Evolutionary conservation across 2,329 filamentous ascomycete genomes (phyloP).

Genomic region (Sclerotinia trifoliorum): DNA sequence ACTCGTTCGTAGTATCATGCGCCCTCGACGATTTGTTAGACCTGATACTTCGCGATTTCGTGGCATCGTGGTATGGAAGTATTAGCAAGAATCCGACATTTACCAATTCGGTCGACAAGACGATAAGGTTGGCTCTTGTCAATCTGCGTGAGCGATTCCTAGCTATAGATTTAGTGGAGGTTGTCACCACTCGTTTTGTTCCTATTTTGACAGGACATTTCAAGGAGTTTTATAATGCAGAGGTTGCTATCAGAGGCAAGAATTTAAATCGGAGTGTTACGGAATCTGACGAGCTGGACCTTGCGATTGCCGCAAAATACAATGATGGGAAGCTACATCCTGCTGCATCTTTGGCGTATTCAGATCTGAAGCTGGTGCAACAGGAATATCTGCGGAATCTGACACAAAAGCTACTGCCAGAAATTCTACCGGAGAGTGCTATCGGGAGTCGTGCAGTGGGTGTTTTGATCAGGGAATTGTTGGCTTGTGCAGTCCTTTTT

Average conservation of each 20-base stretch:
- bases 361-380: slow-evolving; percentile 79
- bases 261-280: slow-evolving; percentile 88
- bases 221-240: slow-evolving; percentile 86
- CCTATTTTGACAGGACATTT: slow-evolving; percentile 88
- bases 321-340: slow-evolving; percentile 83
- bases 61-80: slow-evolving; percentile 81
- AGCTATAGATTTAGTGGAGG: slow-evolving; percentile 78
- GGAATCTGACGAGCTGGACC: slow-evolving; percentile 91
- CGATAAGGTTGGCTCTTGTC: slow-evolving; percentile 69
- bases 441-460: slow-evolving; percentile 78
- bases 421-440: slow-evolving; percentile 70
- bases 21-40: slow-evolving; percentile 77
- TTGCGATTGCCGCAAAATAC: slow-evolving; percentile 94
- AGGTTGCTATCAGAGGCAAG: slow-evolving; percentile 79
- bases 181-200: slow-evolving; percentile 77
- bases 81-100: slow-evolving; percentile 83
- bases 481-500: slow-evolving; percentile 86
- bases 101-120: slow-evolving; percentile 79
- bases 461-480: slow-evolving; percentile 80
- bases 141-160: slow-evolving; percentile 70
- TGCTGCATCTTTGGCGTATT: slow-evolving; percentile 77
- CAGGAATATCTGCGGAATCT: slow-evolving; percentile 83
- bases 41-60: slow-evolving; percentile 77
- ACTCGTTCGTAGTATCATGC: slow-evolving; percentile 74
- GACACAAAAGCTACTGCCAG: slow-evolving; percentile 69